Conservation (phyloP, 306 rosid species). For the Lupinus albus region DNA sequence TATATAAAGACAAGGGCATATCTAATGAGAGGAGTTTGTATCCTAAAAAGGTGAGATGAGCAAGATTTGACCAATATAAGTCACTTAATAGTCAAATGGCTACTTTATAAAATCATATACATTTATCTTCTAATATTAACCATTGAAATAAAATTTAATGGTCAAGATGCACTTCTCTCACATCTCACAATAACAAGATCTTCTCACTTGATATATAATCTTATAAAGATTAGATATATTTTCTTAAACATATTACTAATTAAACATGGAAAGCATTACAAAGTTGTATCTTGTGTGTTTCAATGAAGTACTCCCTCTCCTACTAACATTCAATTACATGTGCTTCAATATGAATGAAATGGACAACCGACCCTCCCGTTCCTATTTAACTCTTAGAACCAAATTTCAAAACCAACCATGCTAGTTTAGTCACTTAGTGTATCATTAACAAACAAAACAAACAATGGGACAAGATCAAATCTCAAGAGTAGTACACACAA, state of each 20-base stretch:
- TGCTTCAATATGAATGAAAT: background rate
- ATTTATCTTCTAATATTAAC: too few species aligned
- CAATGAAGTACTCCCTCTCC: constrained; percentile 11
- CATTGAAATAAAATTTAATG: too few species aligned
- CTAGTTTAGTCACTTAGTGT: constrained; percentile 9
- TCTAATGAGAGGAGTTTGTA: too few species aligned
- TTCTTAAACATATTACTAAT: background rate
- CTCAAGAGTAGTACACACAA: background rate
- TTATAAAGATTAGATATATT: background rate
- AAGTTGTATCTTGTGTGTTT: constrained; percentile 1
- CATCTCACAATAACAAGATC: too few species aligned
- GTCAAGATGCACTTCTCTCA: too few species aligned
- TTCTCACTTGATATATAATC: too few species aligned
- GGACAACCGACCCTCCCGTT: constrained; percentile 5
- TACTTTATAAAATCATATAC: too few species aligned
- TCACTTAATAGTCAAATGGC: too few species aligned
- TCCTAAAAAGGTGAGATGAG: too few species aligned
- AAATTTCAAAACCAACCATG: background rate
- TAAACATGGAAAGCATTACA: constrained; percentile 13
- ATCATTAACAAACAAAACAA: background rate
- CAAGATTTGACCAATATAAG: too few species aligned
- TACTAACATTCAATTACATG: background rate
- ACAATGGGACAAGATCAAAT: background rate
- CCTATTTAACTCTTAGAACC: constrained; percentile 25
- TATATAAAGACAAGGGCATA: too few species aligned